phyloP scores from a whole-genome alignment of 192 early-diverging fungal genomes.

The Jimgerdemannia lactiflua region DNA sequence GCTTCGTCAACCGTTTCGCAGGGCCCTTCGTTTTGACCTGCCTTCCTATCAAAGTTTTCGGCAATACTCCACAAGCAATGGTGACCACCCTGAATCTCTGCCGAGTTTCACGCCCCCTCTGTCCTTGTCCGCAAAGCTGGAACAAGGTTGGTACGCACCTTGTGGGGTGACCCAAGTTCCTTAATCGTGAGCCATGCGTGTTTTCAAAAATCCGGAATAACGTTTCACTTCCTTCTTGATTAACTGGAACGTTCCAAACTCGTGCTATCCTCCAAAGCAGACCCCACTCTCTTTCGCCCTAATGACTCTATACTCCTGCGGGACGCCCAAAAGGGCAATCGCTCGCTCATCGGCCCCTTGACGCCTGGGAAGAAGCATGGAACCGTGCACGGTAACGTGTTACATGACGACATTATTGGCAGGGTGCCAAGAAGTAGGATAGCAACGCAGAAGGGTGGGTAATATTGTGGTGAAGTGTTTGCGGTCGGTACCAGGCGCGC shows the following conservation, averaged over 20 bases:
- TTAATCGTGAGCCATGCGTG: too few species aligned
- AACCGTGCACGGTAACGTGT: slow-evolving; percentile 14
- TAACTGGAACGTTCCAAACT: background rate
- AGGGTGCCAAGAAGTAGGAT: slow-evolving; percentile 17
- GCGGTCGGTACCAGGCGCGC: background rate
- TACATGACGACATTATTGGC: slow-evolving; percentile 31
- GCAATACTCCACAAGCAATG: background rate
- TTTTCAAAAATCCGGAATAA: background rate
- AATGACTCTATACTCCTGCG: slow-evolving; percentile 32
- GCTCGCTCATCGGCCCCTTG: slow-evolving; percentile 38
- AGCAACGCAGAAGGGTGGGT: slow-evolving; percentile 25
- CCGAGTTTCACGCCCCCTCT: background rate
- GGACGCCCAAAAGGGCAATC: slow-evolving; percentile 20
- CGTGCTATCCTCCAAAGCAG: background rate
- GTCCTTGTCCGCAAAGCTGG: background rate
- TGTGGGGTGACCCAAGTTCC: background rate
- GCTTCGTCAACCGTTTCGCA: background rate
- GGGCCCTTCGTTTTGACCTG: background rate
- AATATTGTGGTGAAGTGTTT: background rate
- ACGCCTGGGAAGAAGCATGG: slow-evolving; percentile 12
- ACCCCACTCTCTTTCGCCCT: slow-evolving; percentile 8
- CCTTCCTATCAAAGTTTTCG: background rate
- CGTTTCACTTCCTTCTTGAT: background rate
- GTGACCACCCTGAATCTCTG: background rate
- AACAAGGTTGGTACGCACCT: background rate